A percentile compares a stretch with the other conserved stretches of the same genome.
Evolutionary conservation across 805 yeast species (phyloP).

Genomic region (Teunomyces atbi): DNA sequence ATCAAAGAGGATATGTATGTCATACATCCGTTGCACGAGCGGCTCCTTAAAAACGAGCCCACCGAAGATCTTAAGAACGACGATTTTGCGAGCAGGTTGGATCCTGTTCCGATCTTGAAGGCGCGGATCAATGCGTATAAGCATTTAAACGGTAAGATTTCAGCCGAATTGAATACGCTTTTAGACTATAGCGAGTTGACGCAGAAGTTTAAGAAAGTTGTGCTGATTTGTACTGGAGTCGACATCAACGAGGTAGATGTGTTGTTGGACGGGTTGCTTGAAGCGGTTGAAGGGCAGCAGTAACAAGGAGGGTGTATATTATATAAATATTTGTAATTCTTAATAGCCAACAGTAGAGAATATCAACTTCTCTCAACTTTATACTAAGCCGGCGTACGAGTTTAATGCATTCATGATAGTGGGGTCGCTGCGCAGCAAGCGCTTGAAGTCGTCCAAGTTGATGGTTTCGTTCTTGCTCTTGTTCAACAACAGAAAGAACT

Average conservation of each 20-base stretch:
- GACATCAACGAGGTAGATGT: slow-evolving; percentile 77
- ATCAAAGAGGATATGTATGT: slow-evolving; percentile 94
- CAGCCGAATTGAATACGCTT: slow-evolving; percentile 51
- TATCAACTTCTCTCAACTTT: background rate
- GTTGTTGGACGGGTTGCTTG: slow-evolving; percentile 77
- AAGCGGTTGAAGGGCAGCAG: slow-evolving; percentile 78
- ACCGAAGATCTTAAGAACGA: slow-evolving; percentile 23
- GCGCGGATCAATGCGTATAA: slow-evolving; percentile 83
- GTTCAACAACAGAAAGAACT: slow-evolving; percentile 73
- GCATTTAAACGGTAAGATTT: slow-evolving; percentile 60
- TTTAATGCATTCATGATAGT: slow-evolving; percentile 73
- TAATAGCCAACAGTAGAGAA: background rate
- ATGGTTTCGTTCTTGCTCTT: slow-evolving; percentile 64
- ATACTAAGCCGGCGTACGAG: slow-evolving; percentile 75
- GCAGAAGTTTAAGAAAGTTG: slow-evolving; percentile 79
- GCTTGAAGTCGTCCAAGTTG: slow-evolving; percentile 80
- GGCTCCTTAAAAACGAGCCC: slow-evolving; percentile 34
- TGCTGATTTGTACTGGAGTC: slow-evolving; percentile 86
- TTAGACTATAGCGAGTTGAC: slow-evolving; percentile 42
- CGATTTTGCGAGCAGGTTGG: slow-evolving; percentile 35
- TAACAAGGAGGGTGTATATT: slow-evolving; percentile 9
- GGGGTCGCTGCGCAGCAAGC: slow-evolving; percentile 76
- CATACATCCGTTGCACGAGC: slow-evolving; percentile 57
- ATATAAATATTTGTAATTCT: background rate
- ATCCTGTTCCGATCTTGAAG: slow-evolving; percentile 49